phyloP scores from a whole-genome alignment of 192 early-diverging fungal genomes.

The Piromyces sp. region DNA sequence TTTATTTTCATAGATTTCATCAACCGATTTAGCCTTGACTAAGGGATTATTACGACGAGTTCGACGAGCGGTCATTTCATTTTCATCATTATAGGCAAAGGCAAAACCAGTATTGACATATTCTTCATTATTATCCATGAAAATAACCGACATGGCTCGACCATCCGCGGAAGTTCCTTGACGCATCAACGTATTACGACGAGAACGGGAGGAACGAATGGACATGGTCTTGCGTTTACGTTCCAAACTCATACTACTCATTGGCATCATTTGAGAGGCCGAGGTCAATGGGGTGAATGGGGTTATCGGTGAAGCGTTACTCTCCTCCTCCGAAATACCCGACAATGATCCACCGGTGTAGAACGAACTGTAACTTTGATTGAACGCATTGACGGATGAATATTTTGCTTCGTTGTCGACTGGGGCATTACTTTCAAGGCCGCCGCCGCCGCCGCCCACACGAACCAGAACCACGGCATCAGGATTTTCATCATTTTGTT shows the following conservation, averaged over 20 bases:
- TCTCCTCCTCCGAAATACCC: no score
- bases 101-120: neutral
- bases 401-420: no score
- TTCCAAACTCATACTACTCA: neutral
- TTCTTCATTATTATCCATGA: neutral
- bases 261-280: no score
- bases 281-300: neutral
- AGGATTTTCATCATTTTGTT: neutral
- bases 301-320: no score
- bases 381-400: no score
- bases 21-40: neutral
- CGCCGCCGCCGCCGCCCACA: no score
- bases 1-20: neutral
- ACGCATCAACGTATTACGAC: neutral
- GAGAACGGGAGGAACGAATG: neutral
- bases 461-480: no score
- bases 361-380: no score
- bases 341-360: no score
- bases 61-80: neutral
- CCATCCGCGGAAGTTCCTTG: neutral
- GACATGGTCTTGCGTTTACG: neutral
- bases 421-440: no score
- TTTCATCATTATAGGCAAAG: neutral
- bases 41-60: neutral
- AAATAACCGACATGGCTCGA: neutral